Evolutionary conservation across 257 asterid species (phyloP).

Genomic region (Sherardia arvensis): DNA sequence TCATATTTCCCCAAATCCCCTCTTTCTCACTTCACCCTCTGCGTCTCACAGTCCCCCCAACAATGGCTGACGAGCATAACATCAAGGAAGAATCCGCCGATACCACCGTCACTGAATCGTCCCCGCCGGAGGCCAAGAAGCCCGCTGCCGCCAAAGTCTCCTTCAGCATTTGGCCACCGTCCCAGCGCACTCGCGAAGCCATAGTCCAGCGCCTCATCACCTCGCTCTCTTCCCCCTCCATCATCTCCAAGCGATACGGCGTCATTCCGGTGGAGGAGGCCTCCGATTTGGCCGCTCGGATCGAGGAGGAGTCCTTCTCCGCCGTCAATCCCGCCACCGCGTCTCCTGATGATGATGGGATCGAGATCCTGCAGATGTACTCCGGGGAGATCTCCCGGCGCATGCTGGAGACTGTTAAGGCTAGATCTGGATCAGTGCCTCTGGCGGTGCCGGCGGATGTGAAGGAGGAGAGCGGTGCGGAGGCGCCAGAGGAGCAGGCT

Average conservation of each 20-base stretch:
- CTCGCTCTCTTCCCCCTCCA: slow-evolving; percentile 66
- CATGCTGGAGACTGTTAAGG: slow-evolving; percentile 68
- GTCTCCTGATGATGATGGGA: slow-evolving; percentile 49
- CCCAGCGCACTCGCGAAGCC: slow-evolving; percentile 82
- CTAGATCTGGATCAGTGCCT: slow-evolving; percentile 54
- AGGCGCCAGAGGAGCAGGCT: slow-evolving; percentile 31
- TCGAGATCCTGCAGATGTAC: slow-evolving; percentile 70
- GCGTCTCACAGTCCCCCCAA: not conserved
- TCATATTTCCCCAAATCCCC: not conserved
- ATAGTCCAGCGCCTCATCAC: slow-evolving; percentile 63
- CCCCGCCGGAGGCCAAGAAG: slow-evolving; percentile 8
- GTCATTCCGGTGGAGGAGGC: slow-evolving; percentile 67
- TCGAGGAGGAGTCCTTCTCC: slow-evolving; percentile 67
- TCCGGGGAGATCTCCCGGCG: slow-evolving; percentile 83
- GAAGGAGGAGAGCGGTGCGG: slow-evolving; percentile 40
- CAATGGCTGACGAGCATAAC: slow-evolving; percentile 3
- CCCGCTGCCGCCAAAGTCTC: slow-evolving; percentile 23
- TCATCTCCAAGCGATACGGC: slow-evolving; percentile 80
- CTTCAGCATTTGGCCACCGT: slow-evolving; percentile 90
- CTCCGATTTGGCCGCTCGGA: slow-evolving; percentile 38
- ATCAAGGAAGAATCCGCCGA: slow-evolving; percentile 1
- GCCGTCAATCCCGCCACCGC: slow-evolving; percentile 36
- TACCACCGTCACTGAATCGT: not conserved
- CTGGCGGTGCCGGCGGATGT: slow-evolving; percentile 12
- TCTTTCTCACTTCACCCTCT: not conserved